A percentile compares a stretch with the other conserved stretches of the same genome.
Conservation (phyloP, 2,329 filamentous ascomycete genomes). For the Trichoderma aggressivum region DNA sequence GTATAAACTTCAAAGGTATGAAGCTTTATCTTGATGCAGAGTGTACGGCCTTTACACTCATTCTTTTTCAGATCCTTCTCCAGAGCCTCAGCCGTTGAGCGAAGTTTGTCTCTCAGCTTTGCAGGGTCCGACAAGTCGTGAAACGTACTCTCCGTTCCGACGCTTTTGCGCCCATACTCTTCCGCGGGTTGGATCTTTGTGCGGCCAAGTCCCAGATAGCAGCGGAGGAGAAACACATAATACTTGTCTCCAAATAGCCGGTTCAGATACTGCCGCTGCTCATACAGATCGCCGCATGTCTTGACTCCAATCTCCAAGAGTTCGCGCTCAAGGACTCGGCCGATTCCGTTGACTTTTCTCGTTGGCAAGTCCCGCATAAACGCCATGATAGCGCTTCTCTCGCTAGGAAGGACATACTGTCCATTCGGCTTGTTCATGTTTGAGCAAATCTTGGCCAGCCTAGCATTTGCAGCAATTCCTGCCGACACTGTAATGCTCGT, state of each 20-base stretch:
- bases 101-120: constrained; percentile 71
- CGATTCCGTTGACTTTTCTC: constrained; percentile 92
- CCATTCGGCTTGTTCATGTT: constrained; percentile 97
- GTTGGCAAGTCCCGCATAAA: constrained; percentile 85
- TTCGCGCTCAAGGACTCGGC: constrained; percentile 87
- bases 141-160: constrained; percentile 93
- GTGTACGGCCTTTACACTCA: constrained; percentile 82
- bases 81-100: constrained; percentile 77
- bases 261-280: constrained; percentile 67
- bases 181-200: constrained; percentile 83
- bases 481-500: constrained; percentile 88
- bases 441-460: constrained; percentile 90
- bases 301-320: constrained; percentile 82
- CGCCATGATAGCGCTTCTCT: constrained; percentile 70
- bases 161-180: constrained; percentile 86
- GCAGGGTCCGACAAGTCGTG: constrained; percentile 67
- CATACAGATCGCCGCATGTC: constrained; percentile 84
- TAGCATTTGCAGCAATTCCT: constrained; percentile 89
- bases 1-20: constrained; percentile 92
- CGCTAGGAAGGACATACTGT: constrained; percentile 72
- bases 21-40: constrained; percentile 89
- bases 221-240: constrained; percentile 79
- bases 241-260: constrained; percentile 89
- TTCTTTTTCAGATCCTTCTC: constrained; percentile 79
- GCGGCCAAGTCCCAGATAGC: constrained; percentile 80